Base-by-base conservation (phyloP, 2,329 filamentous ascomycete species). In the Arthrobotrys iridis region DNA sequence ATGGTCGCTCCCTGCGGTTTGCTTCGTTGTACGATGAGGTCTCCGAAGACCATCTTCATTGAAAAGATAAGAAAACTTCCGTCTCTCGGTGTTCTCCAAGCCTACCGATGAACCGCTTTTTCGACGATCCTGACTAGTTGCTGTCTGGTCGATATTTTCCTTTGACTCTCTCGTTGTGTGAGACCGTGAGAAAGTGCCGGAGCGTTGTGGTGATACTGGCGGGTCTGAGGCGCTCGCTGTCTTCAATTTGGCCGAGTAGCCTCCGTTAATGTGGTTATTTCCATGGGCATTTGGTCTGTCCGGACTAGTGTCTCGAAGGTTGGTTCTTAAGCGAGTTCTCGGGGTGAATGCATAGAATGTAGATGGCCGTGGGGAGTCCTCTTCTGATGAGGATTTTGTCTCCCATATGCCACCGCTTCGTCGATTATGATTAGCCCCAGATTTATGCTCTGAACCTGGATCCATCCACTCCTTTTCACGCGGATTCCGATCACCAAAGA, bases 391-490 rank as follows among this genome's bases (percentile, higher is more conserved):
- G 7, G 70, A 74, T 35, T 67, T 74, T 8, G 22, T 58, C 41
- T 74, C 70, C 70, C 70, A 74, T 20, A 63, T 22, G 5, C 55
- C 62, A 13, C 52, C 46, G 26, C 62, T 57, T 18, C 55, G 46
- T 18, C 62, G 43, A 30, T 67, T 66, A 13, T 58, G 26, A 5
- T 35, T 67, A 5, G 55, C 57, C 13, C 41, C 15, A n/a, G 70
- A 26, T 46, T 50, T 60, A 13, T 57, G 20, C 28, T 67, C 70
- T n/a, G 37, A 48, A 24, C 18, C n/a, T 4, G 70, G 18, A 35
- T 70, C 64, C 72, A 76, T 76, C 72, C 72, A 76, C 28, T 76
- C 72, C 22, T 58, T 76, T 43, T 76, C 72, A 10, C 72, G 63
- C 2, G 72, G 72, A 30, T 76, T 76, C 15, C 72, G 40, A 37